Conservation (phyloP, 2,329 filamentous ascomycete species). For the Phialophora tarda region DNA sequence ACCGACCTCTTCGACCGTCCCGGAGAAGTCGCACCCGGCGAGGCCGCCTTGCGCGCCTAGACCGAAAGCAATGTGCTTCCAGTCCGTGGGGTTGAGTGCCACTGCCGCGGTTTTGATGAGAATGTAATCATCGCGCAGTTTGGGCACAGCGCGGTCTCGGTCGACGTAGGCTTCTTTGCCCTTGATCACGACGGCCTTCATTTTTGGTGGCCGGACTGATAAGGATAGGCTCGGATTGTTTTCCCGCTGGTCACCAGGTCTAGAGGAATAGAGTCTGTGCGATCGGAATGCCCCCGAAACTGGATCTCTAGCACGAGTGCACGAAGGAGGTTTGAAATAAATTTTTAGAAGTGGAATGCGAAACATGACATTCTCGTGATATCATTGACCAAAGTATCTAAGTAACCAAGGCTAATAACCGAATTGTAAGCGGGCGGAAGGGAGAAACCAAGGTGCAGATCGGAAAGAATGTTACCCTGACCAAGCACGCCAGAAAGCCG, state of each 20-base stretch:
- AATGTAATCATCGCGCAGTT: slow-evolving; percentile 50
- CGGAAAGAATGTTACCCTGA: not conserved
- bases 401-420: not conserved
- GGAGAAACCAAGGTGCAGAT: not conserved
- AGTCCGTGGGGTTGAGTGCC: slow-evolving; percentile 60
- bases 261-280: not conserved
- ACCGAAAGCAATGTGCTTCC: slow-evolving; percentile 55
- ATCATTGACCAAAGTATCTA: slow-evolving; percentile 21
- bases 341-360: not conserved
- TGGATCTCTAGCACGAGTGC: not conserved
- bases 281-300: not conserved
- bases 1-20: slow-evolving; percentile 41
- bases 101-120: slow-evolving; percentile 42
- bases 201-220: slow-evolving; percentile 4
- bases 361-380: slow-evolving; percentile 20
- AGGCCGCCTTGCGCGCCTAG: slow-evolving; percentile 47
- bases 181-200: slow-evolving; percentile 36
- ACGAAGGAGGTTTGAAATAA: not conserved
- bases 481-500: not conserved
- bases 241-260: not conserved
- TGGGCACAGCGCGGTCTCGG: slow-evolving; percentile 39
- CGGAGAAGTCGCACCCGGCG: slow-evolving; percentile 46
- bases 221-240: not conserved
- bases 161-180: slow-evolving; percentile 39
- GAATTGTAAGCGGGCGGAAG: not conserved